Base-by-base conservation (phyloP, 2,329 filamentous ascomycete genomes). In the Botryosphaeria dothidea region DNA sequence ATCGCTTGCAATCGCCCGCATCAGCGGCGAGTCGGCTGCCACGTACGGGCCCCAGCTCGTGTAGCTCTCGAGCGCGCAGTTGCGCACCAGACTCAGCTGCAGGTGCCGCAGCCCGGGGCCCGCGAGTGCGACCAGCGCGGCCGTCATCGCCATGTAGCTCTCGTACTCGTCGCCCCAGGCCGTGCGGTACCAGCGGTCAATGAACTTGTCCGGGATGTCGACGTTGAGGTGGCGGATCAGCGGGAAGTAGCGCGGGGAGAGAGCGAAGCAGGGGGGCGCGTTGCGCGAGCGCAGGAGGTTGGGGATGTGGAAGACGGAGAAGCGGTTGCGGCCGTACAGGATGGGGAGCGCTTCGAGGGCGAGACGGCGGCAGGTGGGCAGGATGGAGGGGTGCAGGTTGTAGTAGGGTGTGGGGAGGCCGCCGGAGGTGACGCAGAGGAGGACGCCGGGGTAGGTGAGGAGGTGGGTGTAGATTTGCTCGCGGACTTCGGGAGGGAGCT, bases 1-100 rank as follows among this genome's bases (percentile, higher is more conserved):
- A 5, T 48, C 31, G 27, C 25, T 25, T 21, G 41, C 29, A 19
- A 65, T 19, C 21, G 62, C 62, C 31, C 19, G 21, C 52, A 65
- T 65, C 19, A 65, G 38, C 38, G 62, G 62, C 62, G 51, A 19
- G 5, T 49, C 52, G 17, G 21, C 19, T 6, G 38, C 51, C 41
- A 65, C 29, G 17, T 65, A 65, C 41, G 62, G 62, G 23, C 62
- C 62, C 62, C 62, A 65, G 9, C 38, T 48, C 4, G 62, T 65
- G 23, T 65, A 65, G 52, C 62, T 65, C 43, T 65, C 62, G n/a
- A 65, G 29, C 62, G 62, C 62, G 52, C 62, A 65, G n/a, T 65
- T 65, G 6, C 62, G 41, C 29, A 65, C 62, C 19, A 65, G 41
- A 19, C 52, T 58, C 51, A 65, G 8, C 52, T 65, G 62, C 51